A percentile compares a stretch with the other conserved stretches of the same genome.
Evolutionary conservation across 495 filamentous ascomycete genomes (phyloP).

Genomic region (Hamigera avellanea): DNA sequence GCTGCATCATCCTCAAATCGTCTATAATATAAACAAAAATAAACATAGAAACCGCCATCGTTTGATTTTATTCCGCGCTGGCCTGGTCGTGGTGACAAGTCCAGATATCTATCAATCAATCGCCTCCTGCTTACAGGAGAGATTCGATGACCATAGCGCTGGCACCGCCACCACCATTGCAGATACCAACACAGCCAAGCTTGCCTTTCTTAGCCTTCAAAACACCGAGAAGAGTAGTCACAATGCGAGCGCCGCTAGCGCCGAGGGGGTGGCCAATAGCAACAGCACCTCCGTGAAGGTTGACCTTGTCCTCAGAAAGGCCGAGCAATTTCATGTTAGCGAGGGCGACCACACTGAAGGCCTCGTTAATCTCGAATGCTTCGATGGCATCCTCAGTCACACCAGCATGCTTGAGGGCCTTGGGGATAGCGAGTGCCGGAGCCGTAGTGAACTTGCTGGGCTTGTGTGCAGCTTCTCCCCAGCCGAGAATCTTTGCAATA

Average conservation of each 20-base stretch:
- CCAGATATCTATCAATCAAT: too few species aligned
- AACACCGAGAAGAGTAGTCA: constrained; percentile 83
- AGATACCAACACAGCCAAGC: constrained; percentile 90
- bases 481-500: constrained; percentile 88
- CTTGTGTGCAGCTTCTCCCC: constrained; percentile 84
- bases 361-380: constrained; percentile 98
- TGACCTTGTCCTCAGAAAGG: constrained; percentile 76
- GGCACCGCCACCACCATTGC: constrained; percentile 94
- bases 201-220: constrained; percentile 82
- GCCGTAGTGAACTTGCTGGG: constrained; percentile 94
- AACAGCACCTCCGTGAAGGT: constrained; percentile 89
- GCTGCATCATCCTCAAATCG: too few species aligned
- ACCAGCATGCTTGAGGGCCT: constrained; percentile 86
- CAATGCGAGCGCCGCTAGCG: constrained; percentile 83
- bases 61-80: too few species aligned
- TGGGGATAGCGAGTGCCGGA: constrained; percentile 89
- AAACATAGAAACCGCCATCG: too few species aligned
- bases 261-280: constrained; percentile 89
- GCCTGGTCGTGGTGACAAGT: too few species aligned
- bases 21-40: too few species aligned
- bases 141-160: constrained; percentile 80
- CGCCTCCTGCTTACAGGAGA: constrained; percentile 11
- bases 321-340: constrained; percentile 87
- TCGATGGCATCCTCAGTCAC: constrained; percentile 66
- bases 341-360: constrained; percentile 91